These are phyloP conservation scores for Rhynchospora breviuscula DNA, from an alignment of 176 grass and related monocot genomes.

Conservation along the genomic window DNA sequence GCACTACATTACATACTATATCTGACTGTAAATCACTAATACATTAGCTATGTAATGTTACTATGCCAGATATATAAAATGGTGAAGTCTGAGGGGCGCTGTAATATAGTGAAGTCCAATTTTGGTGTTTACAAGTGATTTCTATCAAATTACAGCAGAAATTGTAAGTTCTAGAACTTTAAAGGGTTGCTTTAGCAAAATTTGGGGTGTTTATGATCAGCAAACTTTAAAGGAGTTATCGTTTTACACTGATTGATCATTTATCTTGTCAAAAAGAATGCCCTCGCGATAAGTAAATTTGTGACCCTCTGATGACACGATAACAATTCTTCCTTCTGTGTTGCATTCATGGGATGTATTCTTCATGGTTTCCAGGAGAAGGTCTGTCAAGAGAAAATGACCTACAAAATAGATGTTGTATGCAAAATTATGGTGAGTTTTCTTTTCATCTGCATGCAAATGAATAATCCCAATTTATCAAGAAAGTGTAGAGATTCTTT, in stretches of 20 bases:
- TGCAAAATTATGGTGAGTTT: background rate
- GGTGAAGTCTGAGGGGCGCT: background rate
- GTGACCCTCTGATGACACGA: conserved; percentile 80
- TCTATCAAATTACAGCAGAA: background rate
- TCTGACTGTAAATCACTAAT: background rate
- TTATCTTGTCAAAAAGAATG: conserved; percentile 72
- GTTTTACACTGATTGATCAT: conserved; percentile 63
- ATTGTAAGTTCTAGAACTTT: background rate
- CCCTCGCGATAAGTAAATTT: conserved; percentile 58
- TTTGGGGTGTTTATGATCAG: background rate
- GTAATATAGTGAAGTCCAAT: background rate
- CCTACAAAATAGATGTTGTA: conserved; percentile 41
- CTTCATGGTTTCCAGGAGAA: conserved; percentile 87
- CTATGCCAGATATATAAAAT: background rate
- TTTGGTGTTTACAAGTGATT: background rate
- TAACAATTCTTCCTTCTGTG: conserved; percentile 82
- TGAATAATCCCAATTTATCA: background rate
- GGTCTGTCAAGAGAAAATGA: conserved; percentile 89
- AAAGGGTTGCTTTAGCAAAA: background rate
- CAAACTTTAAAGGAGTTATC: conserved; percentile 7
- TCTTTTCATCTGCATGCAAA: background rate
- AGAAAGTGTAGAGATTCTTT: background rate
- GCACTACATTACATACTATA: background rate
- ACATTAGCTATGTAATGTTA: background rate
- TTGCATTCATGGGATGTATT: conserved; percentile 56